These are phyloP conservation scores for Nannizziopsis arthrosporioides DNA, from an alignment of 2,329 filamentous ascomycete genomes.

Conservation along the genomic window DNA sequence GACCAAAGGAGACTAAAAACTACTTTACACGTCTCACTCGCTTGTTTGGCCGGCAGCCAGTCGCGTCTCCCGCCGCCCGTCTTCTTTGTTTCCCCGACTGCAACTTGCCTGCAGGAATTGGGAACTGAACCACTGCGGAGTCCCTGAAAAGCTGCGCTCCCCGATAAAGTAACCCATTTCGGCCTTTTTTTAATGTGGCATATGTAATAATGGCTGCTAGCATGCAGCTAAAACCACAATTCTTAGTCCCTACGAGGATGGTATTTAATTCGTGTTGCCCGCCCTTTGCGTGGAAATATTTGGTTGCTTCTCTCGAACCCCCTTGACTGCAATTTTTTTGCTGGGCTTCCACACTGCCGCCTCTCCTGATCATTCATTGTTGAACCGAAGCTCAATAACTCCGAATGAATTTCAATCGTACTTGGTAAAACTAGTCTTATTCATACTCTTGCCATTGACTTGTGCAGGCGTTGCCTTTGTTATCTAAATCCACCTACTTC, in stretches of 20 bases:
- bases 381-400: background rate
- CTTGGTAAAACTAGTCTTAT: background rate
- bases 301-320: background rate
- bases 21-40: constrained; percentile 14
- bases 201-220: background rate
- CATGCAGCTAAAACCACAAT: background rate
- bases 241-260: background rate
- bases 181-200: background rate
- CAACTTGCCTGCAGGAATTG: background rate
- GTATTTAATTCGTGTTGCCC: constrained; percentile 1
- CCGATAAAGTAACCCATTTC: no score
- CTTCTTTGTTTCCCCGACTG: background rate
- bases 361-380: background rate
- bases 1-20: background rate
- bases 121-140: background rate
- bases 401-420: background rate
- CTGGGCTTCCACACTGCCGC: background rate
- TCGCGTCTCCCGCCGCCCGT: constrained; percentile 5
- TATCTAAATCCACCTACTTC: background rate
- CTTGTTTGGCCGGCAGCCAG: constrained; percentile 8
- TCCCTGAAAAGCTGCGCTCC: background rate
- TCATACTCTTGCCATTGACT: background rate
- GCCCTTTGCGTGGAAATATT: constrained; percentile 2
- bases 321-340: constrained; percentile 4
- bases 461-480: background rate